Percentiles rank a stretch among this genome's conserved stretches.
These are phyloP conservation scores for Acanthamoeba quina DNA, from an alignment of 208 protist species.

Conservation along the genomic window DNA sequence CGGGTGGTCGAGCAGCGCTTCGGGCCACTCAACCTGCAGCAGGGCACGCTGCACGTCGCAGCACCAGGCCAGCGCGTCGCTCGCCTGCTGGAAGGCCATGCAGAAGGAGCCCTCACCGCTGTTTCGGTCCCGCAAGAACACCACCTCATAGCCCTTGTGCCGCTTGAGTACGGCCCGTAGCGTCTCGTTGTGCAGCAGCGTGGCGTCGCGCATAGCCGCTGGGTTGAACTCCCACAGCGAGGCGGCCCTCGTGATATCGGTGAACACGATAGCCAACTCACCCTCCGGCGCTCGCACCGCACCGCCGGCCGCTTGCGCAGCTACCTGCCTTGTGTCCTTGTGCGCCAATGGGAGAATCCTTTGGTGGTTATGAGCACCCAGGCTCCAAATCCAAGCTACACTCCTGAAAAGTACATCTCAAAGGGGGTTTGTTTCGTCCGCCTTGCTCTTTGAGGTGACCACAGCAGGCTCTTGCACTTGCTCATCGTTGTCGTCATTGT, in stretches of 20 bases:
- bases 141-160: constrained; percentile 55
- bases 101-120: constrained; percentile 55
- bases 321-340: too few relatives aligned
- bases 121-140: neutral
- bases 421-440: too few relatives aligned
- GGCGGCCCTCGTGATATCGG: constrained; percentile 30
- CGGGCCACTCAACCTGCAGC: constrained; percentile 3
- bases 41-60: neutral
- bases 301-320: too few relatives aligned
- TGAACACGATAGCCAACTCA: constrained; percentile 57
- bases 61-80: constrained; percentile 37
- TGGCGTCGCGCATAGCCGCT: constrained; percentile 43
- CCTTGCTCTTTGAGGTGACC: too few relatives aligned
- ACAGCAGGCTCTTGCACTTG: too few relatives aligned
- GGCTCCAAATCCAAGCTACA: too few relatives aligned
- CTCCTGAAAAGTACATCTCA: too few relatives aligned
- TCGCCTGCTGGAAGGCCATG: constrained; percentile 35
- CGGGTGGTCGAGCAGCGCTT: constrained; percentile 12
- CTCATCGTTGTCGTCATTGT: neutral
- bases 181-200: constrained; percentile 28
- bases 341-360: too few relatives aligned
- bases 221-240: constrained; percentile 64
- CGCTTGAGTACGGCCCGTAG: neutral
- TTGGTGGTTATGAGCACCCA: too few relatives aligned
- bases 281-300: neutral